Percentiles rank a stretch among this genome's conserved stretches.
Evolutionary conservation across 108 stramenopile genomes (phyloP).

Genomic region (Mediolabrus comicus): DNA sequence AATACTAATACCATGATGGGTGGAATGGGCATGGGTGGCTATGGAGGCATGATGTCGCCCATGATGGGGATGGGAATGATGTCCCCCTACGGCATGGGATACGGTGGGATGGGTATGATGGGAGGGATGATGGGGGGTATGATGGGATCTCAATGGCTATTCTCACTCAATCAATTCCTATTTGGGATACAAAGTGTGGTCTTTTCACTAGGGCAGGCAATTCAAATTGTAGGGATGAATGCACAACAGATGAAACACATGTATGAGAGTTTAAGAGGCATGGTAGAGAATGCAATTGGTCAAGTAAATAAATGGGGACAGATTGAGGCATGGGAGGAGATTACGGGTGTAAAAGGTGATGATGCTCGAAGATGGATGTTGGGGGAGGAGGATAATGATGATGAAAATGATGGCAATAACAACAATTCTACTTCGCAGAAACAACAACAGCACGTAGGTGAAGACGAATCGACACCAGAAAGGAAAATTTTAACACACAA

Average conservation of each 20-base stretch:
- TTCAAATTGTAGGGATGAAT: constrained; percentile 85
- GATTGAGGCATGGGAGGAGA: constrained; percentile 34
- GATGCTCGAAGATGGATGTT: constrained; percentile 56
- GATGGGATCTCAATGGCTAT: constrained; percentile 43
- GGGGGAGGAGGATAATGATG: constrained; percentile 15
- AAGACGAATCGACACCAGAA: constrained; percentile 42
- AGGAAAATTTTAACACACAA: constrained; percentile 25
- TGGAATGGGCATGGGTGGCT: constrained; percentile 14
- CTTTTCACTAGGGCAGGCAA: constrained; percentile 79
- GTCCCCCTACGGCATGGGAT: constrained; percentile 36
- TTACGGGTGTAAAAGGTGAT: constrained; percentile 54
- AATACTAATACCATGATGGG: background rate
- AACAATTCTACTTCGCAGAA: background rate
- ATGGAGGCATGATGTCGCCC: constrained; percentile 13
- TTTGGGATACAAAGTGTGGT: constrained; percentile 78
- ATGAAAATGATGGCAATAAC: constrained; percentile 20
- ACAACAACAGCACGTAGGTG: background rate
- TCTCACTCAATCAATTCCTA: constrained; percentile 65
- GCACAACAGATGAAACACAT: constrained; percentile 74
- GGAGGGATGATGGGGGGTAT: constrained; percentile 47
- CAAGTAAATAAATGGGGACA: constrained; percentile 63
- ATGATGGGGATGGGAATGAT: constrained; percentile 29
- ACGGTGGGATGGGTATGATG: constrained; percentile 37
- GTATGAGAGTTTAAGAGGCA: constrained; percentile 59
- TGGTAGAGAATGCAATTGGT: constrained; percentile 73